Base-by-base conservation (phyloP, 2,329 filamentous ascomycete species). In the Periglandula ipomoeae region DNA sequence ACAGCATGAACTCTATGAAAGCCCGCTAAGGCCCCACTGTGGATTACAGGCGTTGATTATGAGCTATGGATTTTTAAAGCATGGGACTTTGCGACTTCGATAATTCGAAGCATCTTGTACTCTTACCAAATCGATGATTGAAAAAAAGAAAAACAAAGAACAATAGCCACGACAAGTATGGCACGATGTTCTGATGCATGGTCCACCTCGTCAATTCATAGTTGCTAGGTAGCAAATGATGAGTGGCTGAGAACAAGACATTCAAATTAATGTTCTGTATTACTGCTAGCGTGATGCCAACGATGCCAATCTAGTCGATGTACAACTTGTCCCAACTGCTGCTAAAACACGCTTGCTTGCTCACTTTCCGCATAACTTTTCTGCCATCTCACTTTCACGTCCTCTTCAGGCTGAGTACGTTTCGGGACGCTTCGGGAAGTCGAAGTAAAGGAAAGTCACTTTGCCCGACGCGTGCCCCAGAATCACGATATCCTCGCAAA, bases 1-100 rank as follows among this genome's bases (percentile, higher is more conserved):
- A 79, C 46, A 68, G 70, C 50, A 71, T 70, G 56, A 71, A 71
- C 47, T 53, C 63, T 32, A 69, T 72, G 57, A 61, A 62, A 51
- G 58, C 64, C 52, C 70, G 74, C 55, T 74, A 64, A 55, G 40
- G 27, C 10, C 10, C 17, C 23, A 2, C 34, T 20, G 7, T 30
- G 26, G 37, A 22, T n/a, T 20, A 13, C 22, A 20, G n/a, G 24
- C 24, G 19, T 11, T 34, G 30, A 34, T 26, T 11, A n/a, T 46
- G 41, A 45, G 47, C 20, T 17, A 32, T 19, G 34, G 42, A 15
- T 40, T 41, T 32, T n/a, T 13, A 17, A 22, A 30, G 23, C 22
- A 43, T 26, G 30, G 22, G 13, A 22, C 11, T 39, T 35, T 13
- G 19, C 7, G 2, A 30, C n/a, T 35, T 32, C 27, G 26, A n/a